These are phyloP conservation scores for Croton setiger DNA, from an alignment of 441 rosid genomes.

Conservation along the genomic window DNA sequence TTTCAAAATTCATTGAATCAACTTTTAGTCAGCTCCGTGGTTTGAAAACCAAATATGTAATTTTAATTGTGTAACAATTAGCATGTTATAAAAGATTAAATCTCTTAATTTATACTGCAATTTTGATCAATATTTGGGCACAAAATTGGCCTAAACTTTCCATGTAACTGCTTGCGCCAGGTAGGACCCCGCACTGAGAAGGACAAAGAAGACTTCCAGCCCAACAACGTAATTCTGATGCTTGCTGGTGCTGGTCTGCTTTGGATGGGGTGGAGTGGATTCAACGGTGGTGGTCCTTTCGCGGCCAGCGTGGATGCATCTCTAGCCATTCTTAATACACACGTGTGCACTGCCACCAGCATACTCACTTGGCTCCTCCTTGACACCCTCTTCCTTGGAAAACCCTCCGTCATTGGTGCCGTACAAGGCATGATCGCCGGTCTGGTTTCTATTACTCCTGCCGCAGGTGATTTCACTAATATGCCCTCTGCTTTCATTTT, in stretches of 20 bases:
- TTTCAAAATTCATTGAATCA: no score
- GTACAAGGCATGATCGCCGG: conserved; percentile 62
- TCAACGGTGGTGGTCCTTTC: conserved; percentile 60
- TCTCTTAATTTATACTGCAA: no score
- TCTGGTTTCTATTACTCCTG: conserved; percentile 64
- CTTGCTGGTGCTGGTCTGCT: conserved; percentile 58
- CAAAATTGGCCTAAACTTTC: no score
- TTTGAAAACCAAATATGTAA: no score
- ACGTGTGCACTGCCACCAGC: conserved; percentile 50
- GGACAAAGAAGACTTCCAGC: conserved; percentile 43
- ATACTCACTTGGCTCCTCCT: conserved; percentile 48
- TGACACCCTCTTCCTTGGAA: conserved; percentile 32
- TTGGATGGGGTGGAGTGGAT: conserved; percentile 68
- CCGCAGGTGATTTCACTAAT: conserved; percentile 32
- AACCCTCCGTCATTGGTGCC: conserved; percentile 49
- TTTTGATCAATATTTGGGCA: no score
- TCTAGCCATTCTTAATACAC: conserved; percentile 56
- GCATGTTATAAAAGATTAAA: no score
- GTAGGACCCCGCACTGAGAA: conserved; percentile 50
- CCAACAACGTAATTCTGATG: conserved; percentile 54
- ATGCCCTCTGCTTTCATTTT: neutral
- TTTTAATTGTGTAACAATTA: no score
- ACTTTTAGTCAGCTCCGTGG: no score
- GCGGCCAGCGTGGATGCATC: conserved; percentile 32
- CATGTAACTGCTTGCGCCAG: conserved; percentile 14